Evolutionary conservation across 1,284 basidiomycete species (phyloP), one percentile per base, ranked within the genome.

Genomic region (Takashimella koratensis): DNA sequence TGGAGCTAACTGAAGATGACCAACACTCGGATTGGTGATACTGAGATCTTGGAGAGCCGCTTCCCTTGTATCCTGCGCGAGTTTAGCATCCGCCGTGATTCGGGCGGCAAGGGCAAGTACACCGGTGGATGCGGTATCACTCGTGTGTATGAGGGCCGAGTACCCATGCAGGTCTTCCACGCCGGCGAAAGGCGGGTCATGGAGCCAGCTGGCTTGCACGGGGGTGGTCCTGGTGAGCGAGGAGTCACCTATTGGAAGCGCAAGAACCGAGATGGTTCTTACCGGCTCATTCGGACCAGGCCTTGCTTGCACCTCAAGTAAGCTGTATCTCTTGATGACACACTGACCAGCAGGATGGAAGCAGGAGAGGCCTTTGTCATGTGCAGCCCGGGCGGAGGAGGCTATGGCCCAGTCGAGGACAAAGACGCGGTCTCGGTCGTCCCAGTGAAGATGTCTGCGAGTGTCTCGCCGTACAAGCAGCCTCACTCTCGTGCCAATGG

Each of bases 21-120:
- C 4, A 96, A 96, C 76, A 95, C 92, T 16, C 84, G 89, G 13
- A 92, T 91, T 59, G 89, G 90, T 19, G 94, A 76, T 82, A 91
- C 44, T 84, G 92, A 47, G 63, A 67, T 58, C 63, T 45, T 67
- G 23, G 68, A 70, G 48, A 54, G 54, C 54, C 57, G 66, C 30
- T 93, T 92, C 70, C 92, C 93, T 1, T 86, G 96, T 11, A 79
- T 96, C 62, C 69, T 96, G 22, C 87, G 89, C 65, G 71, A 83
- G 62, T 97, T 96, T 74, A 86, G 86, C 13, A 75, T 95, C 52
- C 83, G 93, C 8, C 73, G 81, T 16, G 86, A 83, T 20, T 90
- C 87, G 1, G 91, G 84, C 13, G 94, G 94, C 0, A 71, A 79
- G 21, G 94, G 94, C 1, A 78, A 83, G 62, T 92, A 83, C 79